Evolutionary conservation across 768 basidiomycete genomes (phyloP).

Genomic region (Phylloporus scabripes): DNA sequence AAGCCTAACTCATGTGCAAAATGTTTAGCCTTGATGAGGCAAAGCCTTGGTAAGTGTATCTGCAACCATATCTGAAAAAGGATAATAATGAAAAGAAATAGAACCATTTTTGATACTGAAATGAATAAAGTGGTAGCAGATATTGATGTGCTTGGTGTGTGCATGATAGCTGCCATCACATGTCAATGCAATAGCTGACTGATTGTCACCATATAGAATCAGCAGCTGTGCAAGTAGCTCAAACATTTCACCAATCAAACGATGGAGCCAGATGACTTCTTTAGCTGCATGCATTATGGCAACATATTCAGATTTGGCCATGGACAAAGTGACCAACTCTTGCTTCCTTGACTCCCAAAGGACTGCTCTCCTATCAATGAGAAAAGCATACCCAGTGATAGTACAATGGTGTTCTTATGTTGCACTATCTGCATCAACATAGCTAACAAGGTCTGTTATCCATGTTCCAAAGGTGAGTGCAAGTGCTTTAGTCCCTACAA

Average conservation of each 20-base stretch:
- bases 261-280: slow-evolving; percentile 1
- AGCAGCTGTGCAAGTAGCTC: neutral
- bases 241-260: slow-evolving; percentile 2
- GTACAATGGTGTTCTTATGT: slow-evolving; percentile 3
- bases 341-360: slow-evolving; percentile 2
- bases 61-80: too few species aligned
- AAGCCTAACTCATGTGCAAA: too few species aligned
- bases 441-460: neutral
- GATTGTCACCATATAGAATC: neutral
- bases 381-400: neutral
- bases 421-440: neutral
- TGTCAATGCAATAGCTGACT: too few species aligned
- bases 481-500: slow-evolving; percentile 1
- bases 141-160: too few species aligned
- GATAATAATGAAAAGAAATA: too few species aligned
- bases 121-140: too few species aligned
- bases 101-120: too few species aligned
- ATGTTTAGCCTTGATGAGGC: too few species aligned
- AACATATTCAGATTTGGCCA: neutral
- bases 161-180: too few species aligned
- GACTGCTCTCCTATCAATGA: slow-evolving; percentile 1
- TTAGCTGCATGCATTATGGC: neutral
- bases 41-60: too few species aligned
- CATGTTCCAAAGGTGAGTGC: neutral
- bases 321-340: slow-evolving; percentile 1